Evolutionary conservation across 148 eudicot species (phyloP).

Genomic region (Selenicereus undatus): DNA sequence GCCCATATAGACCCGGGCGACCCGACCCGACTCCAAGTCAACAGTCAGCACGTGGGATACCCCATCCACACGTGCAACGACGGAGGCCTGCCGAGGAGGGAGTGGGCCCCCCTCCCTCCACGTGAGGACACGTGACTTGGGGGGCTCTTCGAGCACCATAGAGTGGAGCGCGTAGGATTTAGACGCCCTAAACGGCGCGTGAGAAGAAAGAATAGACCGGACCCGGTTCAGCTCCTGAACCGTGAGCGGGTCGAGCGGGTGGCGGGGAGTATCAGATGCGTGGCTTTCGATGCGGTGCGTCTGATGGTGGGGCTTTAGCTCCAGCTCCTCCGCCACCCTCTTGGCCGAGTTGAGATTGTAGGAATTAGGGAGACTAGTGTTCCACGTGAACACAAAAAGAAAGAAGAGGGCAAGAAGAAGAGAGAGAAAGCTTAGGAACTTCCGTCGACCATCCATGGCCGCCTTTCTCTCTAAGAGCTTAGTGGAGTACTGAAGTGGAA

Average conservation of each 20-base stretch:
- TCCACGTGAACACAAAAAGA: slow-evolving; percentile 35
- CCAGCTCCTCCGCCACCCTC: slow-evolving; percentile 25
- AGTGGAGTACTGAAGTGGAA: not conserved
- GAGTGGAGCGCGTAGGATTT: slow-evolving; percentile 54
- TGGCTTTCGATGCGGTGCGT: slow-evolving; percentile 33
- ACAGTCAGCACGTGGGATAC: slow-evolving; percentile 46
- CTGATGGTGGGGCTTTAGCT: slow-evolving; percentile 9
- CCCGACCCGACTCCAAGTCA: slow-evolving; percentile 48
- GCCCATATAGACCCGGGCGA: slow-evolving; percentile 32
- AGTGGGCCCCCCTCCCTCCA: slow-evolving; percentile 66
- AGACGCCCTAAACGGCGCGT: slow-evolving; percentile 37
- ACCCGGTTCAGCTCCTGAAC: slow-evolving; percentile 55
- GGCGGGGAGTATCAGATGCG: slow-evolving; percentile 31
- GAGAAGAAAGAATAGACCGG: slow-evolving; percentile 40
- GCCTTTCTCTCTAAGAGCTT: not conserved
- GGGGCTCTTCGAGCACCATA: slow-evolving; percentile 67
- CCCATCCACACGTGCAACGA: slow-evolving; percentile 63
- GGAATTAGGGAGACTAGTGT: slow-evolving; percentile 18
- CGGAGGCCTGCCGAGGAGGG: slow-evolving; percentile 63
- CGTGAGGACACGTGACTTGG: slow-evolving; percentile 45
- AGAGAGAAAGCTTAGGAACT: slow-evolving; percentile 37
- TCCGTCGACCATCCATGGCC: slow-evolving; percentile 38
- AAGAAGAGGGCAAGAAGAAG: slow-evolving; percentile 43
- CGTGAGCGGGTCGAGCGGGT: slow-evolving; percentile 88
- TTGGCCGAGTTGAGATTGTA: slow-evolving; percentile 22